Evolutionary conservation across 1,284 basidiomycete species (phyloP).

Genomic region (Fomitopsis schrenkii): DNA sequence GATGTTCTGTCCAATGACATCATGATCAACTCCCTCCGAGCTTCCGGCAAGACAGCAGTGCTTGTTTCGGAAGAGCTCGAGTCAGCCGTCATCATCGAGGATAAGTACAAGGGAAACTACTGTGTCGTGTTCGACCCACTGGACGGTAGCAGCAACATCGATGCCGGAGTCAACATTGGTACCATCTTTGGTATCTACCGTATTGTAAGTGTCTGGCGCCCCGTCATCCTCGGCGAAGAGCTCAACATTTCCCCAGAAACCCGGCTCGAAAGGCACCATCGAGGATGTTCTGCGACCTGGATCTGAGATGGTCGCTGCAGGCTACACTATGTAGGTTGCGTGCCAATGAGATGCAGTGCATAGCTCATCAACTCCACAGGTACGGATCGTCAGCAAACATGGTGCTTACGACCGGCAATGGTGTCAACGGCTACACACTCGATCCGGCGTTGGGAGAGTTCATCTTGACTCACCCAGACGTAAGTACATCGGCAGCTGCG

Average conservation of each 20-base stretch:
- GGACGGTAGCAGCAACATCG: constrained; percentile 98
- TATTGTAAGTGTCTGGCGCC: constrained; percentile 50
- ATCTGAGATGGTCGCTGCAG: constrained; percentile 96
- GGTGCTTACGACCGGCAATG: constrained; percentile 92
- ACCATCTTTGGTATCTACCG: constrained; percentile 99
- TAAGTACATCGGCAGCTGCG: constrained; percentile 31
- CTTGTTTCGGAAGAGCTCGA: constrained; percentile 97
- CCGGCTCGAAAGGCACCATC: constrained; percentile 75
- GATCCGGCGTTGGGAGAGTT: constrained; percentile 97
- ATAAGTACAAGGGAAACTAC: constrained; percentile 76
- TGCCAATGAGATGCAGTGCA: constrained; percentile 3
- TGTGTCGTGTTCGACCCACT: constrained; percentile 99
- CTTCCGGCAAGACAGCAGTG: constrained; percentile 93
- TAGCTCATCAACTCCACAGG: constrained; percentile 39
- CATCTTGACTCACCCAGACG: constrained; percentile 97
- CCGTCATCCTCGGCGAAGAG: background rate
- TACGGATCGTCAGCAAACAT: constrained; percentile 99
- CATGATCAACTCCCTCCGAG: constrained; percentile 95
- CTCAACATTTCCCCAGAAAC: constrained; percentile 40
- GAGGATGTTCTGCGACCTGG: constrained; percentile 93
- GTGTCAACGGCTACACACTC: constrained; percentile 98
- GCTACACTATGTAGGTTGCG: constrained; percentile 82
- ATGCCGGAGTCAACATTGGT: constrained; percentile 99
- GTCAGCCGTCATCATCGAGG: constrained; percentile 87
- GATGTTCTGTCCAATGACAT: constrained; percentile 98